phyloP scores from a whole-genome alignment of 2,329 filamentous ascomycete species.

The Colletotrichum sp. region DNA sequence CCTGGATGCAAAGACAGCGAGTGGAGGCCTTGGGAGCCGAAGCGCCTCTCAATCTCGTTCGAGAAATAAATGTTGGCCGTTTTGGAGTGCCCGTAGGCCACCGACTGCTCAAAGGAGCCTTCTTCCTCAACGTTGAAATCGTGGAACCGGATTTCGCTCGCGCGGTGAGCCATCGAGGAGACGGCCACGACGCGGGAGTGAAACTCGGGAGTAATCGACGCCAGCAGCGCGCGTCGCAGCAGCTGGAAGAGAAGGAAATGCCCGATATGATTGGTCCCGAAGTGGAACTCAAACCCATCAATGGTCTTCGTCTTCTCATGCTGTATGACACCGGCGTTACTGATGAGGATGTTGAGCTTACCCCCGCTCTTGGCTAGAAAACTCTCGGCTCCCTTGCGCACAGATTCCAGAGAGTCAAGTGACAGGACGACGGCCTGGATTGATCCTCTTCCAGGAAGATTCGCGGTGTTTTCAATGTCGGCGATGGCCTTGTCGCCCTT shows the following conservation, averaged over 20 bases:
- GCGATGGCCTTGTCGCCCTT: conserved; percentile 33
- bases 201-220: conserved; percentile 38
- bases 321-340: conserved; percentile 34
- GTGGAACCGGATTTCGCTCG: conserved; percentile 26
- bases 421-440: neutral
- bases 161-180: conserved; percentile 43
- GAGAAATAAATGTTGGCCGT: conserved; percentile 55
- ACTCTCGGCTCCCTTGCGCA: conserved; percentile 21
- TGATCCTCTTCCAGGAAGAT: neutral
- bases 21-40: conserved; percentile 29
- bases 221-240: conserved; percentile 46
- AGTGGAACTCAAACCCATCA: conserved; percentile 39
- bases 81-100: conserved; percentile 54
- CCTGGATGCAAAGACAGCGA: conserved; percentile 16
- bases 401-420: conserved; percentile 16
- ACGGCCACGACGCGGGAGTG: conserved; percentile 50
- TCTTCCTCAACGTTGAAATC: conserved; percentile 41
- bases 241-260: conserved; percentile 59
- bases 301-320: neutral
- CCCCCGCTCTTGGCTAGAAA: conserved; percentile 31
- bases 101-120: conserved; percentile 30
- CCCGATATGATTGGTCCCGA: conserved; percentile 56
- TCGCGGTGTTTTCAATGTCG: neutral
- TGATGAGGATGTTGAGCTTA: conserved; percentile 31
- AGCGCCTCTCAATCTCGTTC: conserved; percentile 52